A percentile compares a stretch with the other conserved stretches of the same genome.
phyloP scores from a whole-genome alignment of 306 rosid genomes.

The Quillaja saponaria region DNA sequence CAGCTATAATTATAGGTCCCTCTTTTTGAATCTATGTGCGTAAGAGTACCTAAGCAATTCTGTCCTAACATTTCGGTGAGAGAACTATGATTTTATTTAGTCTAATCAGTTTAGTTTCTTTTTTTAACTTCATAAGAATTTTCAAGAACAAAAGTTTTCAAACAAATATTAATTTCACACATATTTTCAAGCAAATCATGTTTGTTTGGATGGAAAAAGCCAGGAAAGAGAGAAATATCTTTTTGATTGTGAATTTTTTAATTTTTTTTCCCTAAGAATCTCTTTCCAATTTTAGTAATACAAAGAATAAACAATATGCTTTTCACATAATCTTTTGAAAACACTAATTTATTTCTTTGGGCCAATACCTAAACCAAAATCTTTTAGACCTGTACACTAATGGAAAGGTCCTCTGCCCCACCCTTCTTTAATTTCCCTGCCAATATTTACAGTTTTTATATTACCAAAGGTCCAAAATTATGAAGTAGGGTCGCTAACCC shows the following conservation, averaged over 20 bases:
- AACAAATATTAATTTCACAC: background rate
- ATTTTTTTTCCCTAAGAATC: too few relatives aligned
- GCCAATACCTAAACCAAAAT: background rate
- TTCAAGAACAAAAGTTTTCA: slow-evolving; percentile 8
- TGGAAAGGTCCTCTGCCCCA: too few relatives aligned
- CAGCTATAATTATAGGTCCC: slow-evolving; percentile 56
- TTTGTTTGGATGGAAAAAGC: slow-evolving; percentile 9
- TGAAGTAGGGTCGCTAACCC: slow-evolving; percentile 41
- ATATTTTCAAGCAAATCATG: too few relatives aligned
- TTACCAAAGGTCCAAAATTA: slow-evolving; percentile 51
- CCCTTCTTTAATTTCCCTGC: too few relatives aligned
- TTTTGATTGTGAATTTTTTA: too few relatives aligned
- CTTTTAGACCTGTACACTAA: slow-evolving; percentile 11
- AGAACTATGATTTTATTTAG: slow-evolving; percentile 10
- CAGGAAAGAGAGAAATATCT: too few relatives aligned
- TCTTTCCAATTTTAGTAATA: too few relatives aligned
- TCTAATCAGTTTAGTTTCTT: slow-evolving; percentile 20
- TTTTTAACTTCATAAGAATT: background rate
- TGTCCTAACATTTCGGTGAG: slow-evolving; percentile 57
- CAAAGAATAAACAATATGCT: too few relatives aligned
- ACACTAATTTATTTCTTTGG: too few relatives aligned
- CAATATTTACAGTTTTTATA: slow-evolving; percentile 28
- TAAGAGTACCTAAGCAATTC: slow-evolving; percentile 34
- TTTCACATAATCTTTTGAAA: too few relatives aligned
- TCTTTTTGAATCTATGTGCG: slow-evolving; percentile 37